These are phyloP conservation scores for Boletus holoroseus DNA, from an alignment of 1,284 basidiomycete species.

Conservation along the genomic window DNA sequence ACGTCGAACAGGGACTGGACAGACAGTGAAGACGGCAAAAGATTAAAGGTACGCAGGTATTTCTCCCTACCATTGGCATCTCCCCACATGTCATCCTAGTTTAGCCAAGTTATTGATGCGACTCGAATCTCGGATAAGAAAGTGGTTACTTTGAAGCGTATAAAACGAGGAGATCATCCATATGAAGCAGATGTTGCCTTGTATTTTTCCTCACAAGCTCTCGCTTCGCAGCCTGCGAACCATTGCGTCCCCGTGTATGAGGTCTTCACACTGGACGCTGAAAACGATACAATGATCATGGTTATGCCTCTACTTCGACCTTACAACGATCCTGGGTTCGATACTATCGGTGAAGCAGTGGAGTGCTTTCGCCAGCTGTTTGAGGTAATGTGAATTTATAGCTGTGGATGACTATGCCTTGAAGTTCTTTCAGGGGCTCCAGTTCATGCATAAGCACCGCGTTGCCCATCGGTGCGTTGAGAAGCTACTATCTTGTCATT, in stretches of 20 bases:
- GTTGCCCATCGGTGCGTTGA: constrained; percentile 12
- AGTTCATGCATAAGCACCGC: constrained; percentile 20
- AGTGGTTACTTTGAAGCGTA: constrained; percentile 30
- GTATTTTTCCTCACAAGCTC: constrained; percentile 19
- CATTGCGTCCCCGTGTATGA: constrained; percentile 37
- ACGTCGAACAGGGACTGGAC: constrained; percentile 4
- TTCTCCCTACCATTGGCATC: not conserved
- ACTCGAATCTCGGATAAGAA: constrained; percentile 28
- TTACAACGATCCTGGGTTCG: constrained; percentile 27
- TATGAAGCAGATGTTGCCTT: constrained; percentile 28
- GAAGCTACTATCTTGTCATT: not conserved
- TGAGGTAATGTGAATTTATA: constrained; percentile 26
- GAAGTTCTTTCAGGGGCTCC: constrained; percentile 13
- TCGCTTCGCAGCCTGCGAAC: constrained; percentile 25
- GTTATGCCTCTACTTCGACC: constrained; percentile 34
- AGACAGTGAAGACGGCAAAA: constrained; percentile 17
- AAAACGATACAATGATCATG: constrained; percentile 16
- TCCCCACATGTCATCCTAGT: not conserved
- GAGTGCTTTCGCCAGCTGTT: constrained; percentile 36
- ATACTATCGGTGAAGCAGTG: constrained; percentile 34
- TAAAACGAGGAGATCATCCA: constrained; percentile 6
- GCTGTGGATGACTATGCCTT: not conserved
- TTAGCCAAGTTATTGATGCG: constrained; percentile 28
- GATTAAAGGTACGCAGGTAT: not conserved
- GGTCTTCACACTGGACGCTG: constrained; percentile 16